These are phyloP conservation scores for Solanum clarkiae DNA, from an alignment of 257 asterid species.

Conservation along the genomic window DNA sequence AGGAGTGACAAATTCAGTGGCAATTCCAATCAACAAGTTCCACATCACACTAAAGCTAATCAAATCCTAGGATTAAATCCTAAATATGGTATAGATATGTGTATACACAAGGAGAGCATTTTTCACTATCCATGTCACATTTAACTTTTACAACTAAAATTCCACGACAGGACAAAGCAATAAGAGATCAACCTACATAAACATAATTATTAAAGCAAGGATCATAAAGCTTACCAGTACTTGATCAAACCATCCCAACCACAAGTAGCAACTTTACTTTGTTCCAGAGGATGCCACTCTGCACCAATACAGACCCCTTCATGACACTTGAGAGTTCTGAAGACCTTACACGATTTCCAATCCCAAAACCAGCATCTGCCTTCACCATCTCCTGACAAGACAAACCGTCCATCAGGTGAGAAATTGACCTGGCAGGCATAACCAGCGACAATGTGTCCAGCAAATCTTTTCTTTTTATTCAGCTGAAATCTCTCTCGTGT, in stretches of 20 bases:
- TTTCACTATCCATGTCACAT: neutral
- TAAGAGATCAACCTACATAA: neutral
- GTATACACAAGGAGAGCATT: neutral
- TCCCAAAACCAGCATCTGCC: slow-evolving; percentile 99
- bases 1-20: neutral
- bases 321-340: slow-evolving; percentile 88
- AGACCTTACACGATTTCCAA: slow-evolving; percentile 98
- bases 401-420: slow-evolving; percentile 96
- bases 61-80: neutral
- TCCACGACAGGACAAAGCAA: neutral
- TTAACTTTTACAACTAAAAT: neutral
- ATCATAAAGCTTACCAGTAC: slow-evolving; percentile 62
- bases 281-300: slow-evolving; percentile 99
- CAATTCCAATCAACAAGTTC: neutral
- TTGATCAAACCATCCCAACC: slow-evolving; percentile 99
- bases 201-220: neutral
- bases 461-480: slow-evolving; percentile 95
- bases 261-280: slow-evolving; percentile 99
- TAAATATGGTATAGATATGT: neutral
- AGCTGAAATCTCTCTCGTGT: slow-evolving; percentile 94
- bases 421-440: slow-evolving; percentile 98
- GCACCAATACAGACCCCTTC: slow-evolving; percentile 90
- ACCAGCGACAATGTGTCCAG: slow-evolving; percentile 93
- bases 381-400: slow-evolving; percentile 96
- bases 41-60: neutral